Evolutionary conservation across 2,329 filamentous ascomycete genomes (phyloP).

Genomic region (Daldinia eschscholtzii): DNA sequence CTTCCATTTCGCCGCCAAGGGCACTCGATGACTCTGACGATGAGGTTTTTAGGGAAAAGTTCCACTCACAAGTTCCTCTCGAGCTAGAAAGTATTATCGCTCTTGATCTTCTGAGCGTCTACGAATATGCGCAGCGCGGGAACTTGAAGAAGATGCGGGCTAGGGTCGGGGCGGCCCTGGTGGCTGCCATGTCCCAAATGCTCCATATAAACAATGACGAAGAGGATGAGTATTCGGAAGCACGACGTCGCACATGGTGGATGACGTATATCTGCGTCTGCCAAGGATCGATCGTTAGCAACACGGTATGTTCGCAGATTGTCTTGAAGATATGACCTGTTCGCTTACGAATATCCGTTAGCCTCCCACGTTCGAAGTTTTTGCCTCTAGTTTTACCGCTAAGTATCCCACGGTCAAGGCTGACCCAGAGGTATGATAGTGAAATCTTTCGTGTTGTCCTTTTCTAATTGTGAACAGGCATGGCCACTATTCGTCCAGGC

Average conservation of each 20-base stretch:
- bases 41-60: conserved; percentile 54
- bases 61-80: conserved; percentile 60
- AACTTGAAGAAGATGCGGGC: conserved; percentile 66
- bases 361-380: conserved; percentile 59
- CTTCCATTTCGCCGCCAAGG: conserved; percentile 58
- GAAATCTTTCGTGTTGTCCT: background rate
- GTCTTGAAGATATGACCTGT: background rate
- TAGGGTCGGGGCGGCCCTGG: conserved; percentile 61
- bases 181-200: conserved; percentile 60
- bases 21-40: conserved; percentile 57
- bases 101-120: conserved; percentile 62
- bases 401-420: conserved; percentile 57
- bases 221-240: conserved; percentile 59
- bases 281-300: conserved; percentile 65
- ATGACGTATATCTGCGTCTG: conserved; percentile 67
- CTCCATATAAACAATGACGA: conserved; percentile 57
- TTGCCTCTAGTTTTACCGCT: conserved; percentile 60
- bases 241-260: conserved; percentile 64
- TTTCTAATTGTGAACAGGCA: conserved; percentile 52
- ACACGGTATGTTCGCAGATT: conserved; percentile 54
- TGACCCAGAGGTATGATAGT: conserved; percentile 57
- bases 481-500: conserved; percentile 60
- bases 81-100: conserved; percentile 64
- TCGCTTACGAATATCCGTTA: conserved; percentile 41
- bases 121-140: conserved; percentile 66